phyloP scores from a whole-genome alignment of 2,329 filamentous ascomycete genomes.

The Lachnellula suecica region DNA sequence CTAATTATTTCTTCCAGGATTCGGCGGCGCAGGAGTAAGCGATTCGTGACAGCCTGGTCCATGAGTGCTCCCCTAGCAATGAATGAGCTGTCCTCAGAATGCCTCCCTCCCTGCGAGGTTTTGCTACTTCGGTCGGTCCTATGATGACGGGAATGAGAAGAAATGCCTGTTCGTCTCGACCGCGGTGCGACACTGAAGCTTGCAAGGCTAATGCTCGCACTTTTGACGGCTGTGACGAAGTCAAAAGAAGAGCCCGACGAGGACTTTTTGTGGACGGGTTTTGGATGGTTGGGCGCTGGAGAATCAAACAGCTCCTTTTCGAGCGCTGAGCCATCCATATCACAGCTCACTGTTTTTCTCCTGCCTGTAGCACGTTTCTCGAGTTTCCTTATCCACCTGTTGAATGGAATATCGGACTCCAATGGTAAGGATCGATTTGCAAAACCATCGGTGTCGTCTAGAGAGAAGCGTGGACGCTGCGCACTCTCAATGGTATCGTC shows the following conservation, averaged over 20 bases:
- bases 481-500: slow-evolving; percentile 24
- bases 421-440: slow-evolving; percentile 11
- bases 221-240: slow-evolving; percentile 79
- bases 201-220: slow-evolving; percentile 74
- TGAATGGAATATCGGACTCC: slow-evolving; percentile 50
- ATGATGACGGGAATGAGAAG: slow-evolving; percentile 55
- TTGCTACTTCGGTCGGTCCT: slow-evolving; percentile 63
- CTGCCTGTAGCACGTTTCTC: slow-evolving; percentile 54
- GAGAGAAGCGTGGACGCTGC: slow-evolving; percentile 23
- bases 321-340: slow-evolving; percentile 23
- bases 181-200: slow-evolving; percentile 68
- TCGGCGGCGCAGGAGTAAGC: slow-evolving; percentile 72
- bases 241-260: slow-evolving; percentile 75
- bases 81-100: slow-evolving; percentile 64
- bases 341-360: slow-evolving; percentile 36
- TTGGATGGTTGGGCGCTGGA: slow-evolving; percentile 39
- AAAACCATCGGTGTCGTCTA: slow-evolving; percentile 23
- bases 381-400: slow-evolving; percentile 71
- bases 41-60: slow-evolving; percentile 69
- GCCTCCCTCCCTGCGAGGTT: slow-evolving; percentile 58
- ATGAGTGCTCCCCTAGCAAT: slow-evolving; percentile 52
- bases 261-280: slow-evolving; percentile 50
- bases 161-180: slow-evolving; percentile 52
- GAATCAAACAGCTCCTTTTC: slow-evolving; percentile 23
- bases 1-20: slow-evolving; percentile 82